Base-by-base conservation (phyloP, 148 eudicot genomes). In the Silene conica region DNA sequence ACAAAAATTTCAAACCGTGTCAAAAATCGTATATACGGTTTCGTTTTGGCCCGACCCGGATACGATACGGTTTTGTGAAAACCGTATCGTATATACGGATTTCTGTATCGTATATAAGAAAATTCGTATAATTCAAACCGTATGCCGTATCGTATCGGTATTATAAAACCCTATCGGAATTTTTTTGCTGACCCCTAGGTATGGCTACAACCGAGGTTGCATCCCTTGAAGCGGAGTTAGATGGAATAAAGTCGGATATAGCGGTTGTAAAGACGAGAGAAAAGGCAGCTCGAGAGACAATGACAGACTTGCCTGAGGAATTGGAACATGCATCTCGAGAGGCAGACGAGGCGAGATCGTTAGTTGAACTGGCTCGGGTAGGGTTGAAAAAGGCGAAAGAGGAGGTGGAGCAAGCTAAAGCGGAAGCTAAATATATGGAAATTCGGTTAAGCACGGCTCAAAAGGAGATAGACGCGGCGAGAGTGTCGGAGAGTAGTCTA, bases 381-480 rank as follows among this genome's bases (percentile, higher is more conserved):
- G 92, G 87, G 73, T 77, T 89, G 73, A 69, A 80, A 50, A 91
- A 82, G 78, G 97, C 83, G 0, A 82, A 82, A 77, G 91, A 91
- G 74, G 97, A 84, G 73, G 92, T 85, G 0, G 98, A 91, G 72
- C 88, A 86, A 82, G 97, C 91, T 6, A 89, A 88, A 76, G 98
- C 97, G 1, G 95, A 84, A 71, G 91, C 88, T 19, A 85, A 80
- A 64, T 86, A 89, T 8, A 73, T 82, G 69, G 88, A 87, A 81
- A 89, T 91, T 71, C 85, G 94, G 74, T 70, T 93, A 83, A 38
- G 8, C 8, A 7, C 43, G 8, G 43, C 43, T 38, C 43, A 38
- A 38, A 38, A 38, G 8, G 43, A 38, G 43, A 93, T 91, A 60
- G 98, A 91, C 71, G 98, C 97, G 67, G 88, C 95, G 15, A 91